phyloP scores from a whole-genome alignment of 805 yeast species.

The Vanderwaltozyma polyspora region DNA sequence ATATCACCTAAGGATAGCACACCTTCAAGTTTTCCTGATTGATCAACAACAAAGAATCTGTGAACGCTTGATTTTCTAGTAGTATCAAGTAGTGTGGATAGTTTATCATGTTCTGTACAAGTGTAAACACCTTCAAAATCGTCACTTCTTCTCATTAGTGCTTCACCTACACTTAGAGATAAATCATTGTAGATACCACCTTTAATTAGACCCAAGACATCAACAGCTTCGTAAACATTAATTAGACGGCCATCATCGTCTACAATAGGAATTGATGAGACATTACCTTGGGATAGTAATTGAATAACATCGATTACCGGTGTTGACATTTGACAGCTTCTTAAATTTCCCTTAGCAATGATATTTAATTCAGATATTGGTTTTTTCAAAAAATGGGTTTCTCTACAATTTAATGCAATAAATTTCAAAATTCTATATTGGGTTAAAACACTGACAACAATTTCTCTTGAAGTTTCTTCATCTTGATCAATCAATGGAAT shows the following conservation, averaged over 20 bases:
- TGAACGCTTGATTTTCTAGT: slow-evolving; percentile 85
- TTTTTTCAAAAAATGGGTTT: slow-evolving; percentile 68
- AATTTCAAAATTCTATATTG: slow-evolving; percentile 93
- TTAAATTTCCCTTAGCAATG: slow-evolving; percentile 46
- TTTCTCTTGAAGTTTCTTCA: slow-evolving; percentile 83
- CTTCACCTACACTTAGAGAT: slow-evolving; percentile 89
- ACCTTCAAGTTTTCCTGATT: slow-evolving; percentile 63
- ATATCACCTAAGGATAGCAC: slow-evolving; percentile 89
- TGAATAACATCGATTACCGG: slow-evolving; percentile 92
- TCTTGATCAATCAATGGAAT: slow-evolving; percentile 92
- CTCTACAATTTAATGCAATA: slow-evolving; percentile 92
- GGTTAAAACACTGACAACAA: slow-evolving; percentile 88
- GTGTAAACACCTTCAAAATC: slow-evolving; percentile 98
- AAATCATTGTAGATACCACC: slow-evolving; percentile 90
- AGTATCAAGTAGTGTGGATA: slow-evolving; percentile 85
- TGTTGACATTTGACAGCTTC: slow-evolving; percentile 77
- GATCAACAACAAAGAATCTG: slow-evolving; percentile 84
- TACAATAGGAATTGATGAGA: slow-evolving; percentile 86
- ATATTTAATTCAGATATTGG: slow-evolving; percentile 62
- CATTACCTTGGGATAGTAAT: slow-evolving; percentile 63
- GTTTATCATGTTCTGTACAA: slow-evolving; percentile 75
- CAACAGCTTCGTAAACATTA: slow-evolving; percentile 93
- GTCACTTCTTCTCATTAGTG: slow-evolving; percentile 75
- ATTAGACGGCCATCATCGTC: slow-evolving; percentile 57
- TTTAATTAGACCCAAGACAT: slow-evolving; percentile 81